A percentile compares a stretch with the other conserved stretches of the same genome.
Conservation (phyloP, 306 rosid genomes). For the Nissolia schottii region DNA sequence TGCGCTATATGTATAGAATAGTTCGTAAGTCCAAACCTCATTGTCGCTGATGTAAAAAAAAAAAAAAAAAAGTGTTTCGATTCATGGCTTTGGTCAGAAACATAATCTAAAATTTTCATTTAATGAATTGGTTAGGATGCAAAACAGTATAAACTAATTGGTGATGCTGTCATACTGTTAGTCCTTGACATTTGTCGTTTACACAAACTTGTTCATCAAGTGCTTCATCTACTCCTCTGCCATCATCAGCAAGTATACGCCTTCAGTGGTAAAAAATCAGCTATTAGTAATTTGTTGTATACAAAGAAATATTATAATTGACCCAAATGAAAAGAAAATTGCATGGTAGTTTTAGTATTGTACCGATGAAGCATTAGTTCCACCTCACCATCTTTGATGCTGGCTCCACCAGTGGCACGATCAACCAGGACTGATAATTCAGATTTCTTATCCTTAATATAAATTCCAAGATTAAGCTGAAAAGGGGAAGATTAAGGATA, state of each 20-base stretch:
- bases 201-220: conserved; percentile 76
- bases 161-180: conserved; percentile 33
- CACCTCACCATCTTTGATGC: conserved; percentile 73
- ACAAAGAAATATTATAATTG: not conserved
- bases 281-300: not conserved
- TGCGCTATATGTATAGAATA: not conserved
- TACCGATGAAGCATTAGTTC: conserved; percentile 95
- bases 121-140: not conserved
- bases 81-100: not conserved
- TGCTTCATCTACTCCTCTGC: conserved; percentile 73
- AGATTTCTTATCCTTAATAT: conserved; percentile 51
- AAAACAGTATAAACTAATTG: not conserved
- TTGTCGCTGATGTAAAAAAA: no score
- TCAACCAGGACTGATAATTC: conserved; percentile 86
- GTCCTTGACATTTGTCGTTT: conserved; percentile 37
- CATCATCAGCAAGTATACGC: conserved; percentile 56
- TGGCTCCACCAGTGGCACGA: conserved; percentile 82
- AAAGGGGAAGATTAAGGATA: not conserved
- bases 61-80: not conserved
- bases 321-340: not conserved
- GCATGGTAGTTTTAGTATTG: not conserved
- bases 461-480: conserved; percentile 90
- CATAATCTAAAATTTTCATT: not conserved
- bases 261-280: conserved; percentile 34
- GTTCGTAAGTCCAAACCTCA: no score